Evolutionary conservation across 2,329 filamentous ascomycete species (phyloP), one percentile per base, ranked within the genome.

Genomic region (Diplodia scrobiculata): DNA sequence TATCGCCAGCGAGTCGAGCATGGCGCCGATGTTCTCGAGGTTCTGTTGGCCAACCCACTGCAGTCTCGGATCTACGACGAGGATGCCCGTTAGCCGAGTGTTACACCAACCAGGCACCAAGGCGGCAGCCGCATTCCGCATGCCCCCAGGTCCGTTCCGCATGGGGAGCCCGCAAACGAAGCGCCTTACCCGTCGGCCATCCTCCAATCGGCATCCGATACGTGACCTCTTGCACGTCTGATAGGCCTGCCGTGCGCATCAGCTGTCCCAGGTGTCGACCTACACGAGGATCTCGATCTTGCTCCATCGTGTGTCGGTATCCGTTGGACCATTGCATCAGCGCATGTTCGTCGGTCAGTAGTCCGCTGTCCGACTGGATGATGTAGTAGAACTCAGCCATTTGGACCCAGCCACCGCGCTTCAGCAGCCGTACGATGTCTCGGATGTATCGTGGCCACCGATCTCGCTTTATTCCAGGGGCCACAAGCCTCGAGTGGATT

Each of bases 371-470:
- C 0, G 91, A 96, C 75, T 96, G 93, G 29, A 91, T 87, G 69
- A 92, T 91, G 76, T 89, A 89, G 73, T 96, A 92, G 71, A 93
- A 85, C 74, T 97, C 93, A n/a, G 91, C 86, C 84, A 96, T 88
- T 73, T 97, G 92, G 67, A 90, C 84, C 91, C 92, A 97, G 1
- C 93, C 92, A 1, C 88, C 89, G 5, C 87, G 89, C 60, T 86
- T 89, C 68, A 93, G 80, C 10, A 92, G 84, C 25, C 86, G 83
- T 70, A 86, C 85, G 68, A 96, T 90, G 71, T 97, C 93, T 70
- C 83, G 81, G 69, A 96, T 77, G 76, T 96, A 97, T 36, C 83
- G 83, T 65, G 80, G 78, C 93, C 93, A 97, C 75, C 91, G 84
- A 68, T 83, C 79, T 66, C 82, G 80, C 72, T 93, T 84, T 71